Base-by-base conservation (phyloP, 345 rosid species). In the Euphorbia tirucalli region DNA sequence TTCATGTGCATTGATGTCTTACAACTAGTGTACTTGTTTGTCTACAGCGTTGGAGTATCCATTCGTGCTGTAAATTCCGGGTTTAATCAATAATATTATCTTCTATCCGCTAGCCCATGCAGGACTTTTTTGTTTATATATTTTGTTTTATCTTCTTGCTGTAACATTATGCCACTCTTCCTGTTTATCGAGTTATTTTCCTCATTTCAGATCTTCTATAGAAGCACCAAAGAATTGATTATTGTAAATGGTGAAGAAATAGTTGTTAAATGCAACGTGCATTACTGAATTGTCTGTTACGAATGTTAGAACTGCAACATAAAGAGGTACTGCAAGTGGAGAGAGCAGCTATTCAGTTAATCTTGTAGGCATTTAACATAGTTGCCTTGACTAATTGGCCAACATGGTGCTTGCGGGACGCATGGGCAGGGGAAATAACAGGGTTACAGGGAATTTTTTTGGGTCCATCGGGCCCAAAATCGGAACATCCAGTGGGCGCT, bases 221-320 rank as follows among this genome's bases (percentile, higher is more conserved):
- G 25, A 41, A 39, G 65, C 28, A 44, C 3, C 50, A 63, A 68
- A 59, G 49, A 28, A 70, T 49, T 31, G 27, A 19, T 30, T 24
- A 15, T 11, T 78, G 79, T 70, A 78, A 24, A 62, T 75, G 61
- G 9, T 43, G 21, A 75, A 78, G 72, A 69, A 73, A 11, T 71
- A 3, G 15, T 57, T 13, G 59, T 24, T 4, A 18, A 21, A 3
- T 56, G 46, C 48, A 68, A 2, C n/a, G n/a, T 68, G 31, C 22
- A 9, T 30, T 31, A 37, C 22, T 24, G 11, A 32, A 1, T 24
- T 24, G 22, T 37, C 4, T 58, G 27, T 18, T 10, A 24, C 16
- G 27, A n/a, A n/a, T n/a, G n/a, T n/a, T n/a, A n/a, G n/a, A n/a
- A n/a, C n/a, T n/a, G n/a, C n/a, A n/a, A n/a, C n/a, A n/a, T n/a